Conservation (phyloP, 352 stramenopile genomes). For the Phytophthora vignae region DNA sequence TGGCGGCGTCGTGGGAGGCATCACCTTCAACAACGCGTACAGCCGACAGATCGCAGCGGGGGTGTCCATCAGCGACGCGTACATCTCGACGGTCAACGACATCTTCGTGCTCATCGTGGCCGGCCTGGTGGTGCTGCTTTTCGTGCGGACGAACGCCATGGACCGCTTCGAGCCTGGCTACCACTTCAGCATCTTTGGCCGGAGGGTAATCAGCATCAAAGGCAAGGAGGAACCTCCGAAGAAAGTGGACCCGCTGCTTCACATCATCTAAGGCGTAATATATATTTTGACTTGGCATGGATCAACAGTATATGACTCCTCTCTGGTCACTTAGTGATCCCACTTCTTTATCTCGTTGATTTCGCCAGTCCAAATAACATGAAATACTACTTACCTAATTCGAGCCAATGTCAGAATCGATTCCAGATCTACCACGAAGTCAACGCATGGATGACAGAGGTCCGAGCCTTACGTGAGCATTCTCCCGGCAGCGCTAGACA, state of each 20-base stretch:
- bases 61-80: constrained; percentile 54
- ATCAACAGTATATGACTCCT: too few species aligned
- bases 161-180: constrained; percentile 79
- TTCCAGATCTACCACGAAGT: not conserved
- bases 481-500: not conserved
- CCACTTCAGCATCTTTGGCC: constrained; percentile 69
- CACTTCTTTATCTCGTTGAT: not conserved
- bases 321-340: not conserved
- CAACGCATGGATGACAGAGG: not conserved
- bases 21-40: constrained; percentile 75
- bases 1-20: constrained; percentile 73
- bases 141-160: constrained; percentile 69
- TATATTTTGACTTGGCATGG: not conserved
- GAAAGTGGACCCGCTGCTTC: constrained; percentile 35
- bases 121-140: constrained; percentile 60
- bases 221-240: constrained; percentile 39
- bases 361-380: not conserved
- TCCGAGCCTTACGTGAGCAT: not conserved
- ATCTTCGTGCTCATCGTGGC: constrained; percentile 67
- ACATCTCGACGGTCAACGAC: constrained; percentile 74
- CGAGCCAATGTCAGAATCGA: not conserved
- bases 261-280: constrained; percentile 18
- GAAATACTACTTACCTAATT: not conserved
- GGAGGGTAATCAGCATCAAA: constrained; percentile 67
- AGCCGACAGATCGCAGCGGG: constrained; percentile 42